Evolutionary conservation across 441 rosid genomes (phyloP).

Genomic region (Pelargonium citronellum): DNA sequence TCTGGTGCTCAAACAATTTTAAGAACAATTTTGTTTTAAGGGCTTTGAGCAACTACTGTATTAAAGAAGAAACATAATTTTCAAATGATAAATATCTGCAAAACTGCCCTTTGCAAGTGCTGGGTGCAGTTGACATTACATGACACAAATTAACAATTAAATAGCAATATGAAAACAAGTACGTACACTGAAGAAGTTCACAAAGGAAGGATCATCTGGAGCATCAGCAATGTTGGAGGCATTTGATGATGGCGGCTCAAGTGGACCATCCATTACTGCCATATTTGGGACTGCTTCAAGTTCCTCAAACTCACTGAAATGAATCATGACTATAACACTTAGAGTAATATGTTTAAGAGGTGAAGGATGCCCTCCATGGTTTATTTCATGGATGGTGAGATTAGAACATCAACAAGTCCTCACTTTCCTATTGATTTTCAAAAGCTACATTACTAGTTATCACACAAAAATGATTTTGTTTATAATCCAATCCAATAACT

Average conservation of each 20-base stretch:
- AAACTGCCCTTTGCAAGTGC: neutral
- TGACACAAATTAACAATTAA: conserved; percentile 4
- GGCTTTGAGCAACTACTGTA: too few relatives aligned
- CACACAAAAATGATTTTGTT: neutral
- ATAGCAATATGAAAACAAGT: conserved; percentile 7
- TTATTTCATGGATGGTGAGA: too few relatives aligned
- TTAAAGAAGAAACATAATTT: neutral
- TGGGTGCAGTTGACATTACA: neutral
- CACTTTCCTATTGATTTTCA: too few relatives aligned
- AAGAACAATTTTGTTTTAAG: too few relatives aligned
- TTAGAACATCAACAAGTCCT: too few relatives aligned
- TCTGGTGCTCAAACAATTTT: too few relatives aligned
- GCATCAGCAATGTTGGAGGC: conserved; percentile 34
- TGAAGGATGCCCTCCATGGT: neutral
- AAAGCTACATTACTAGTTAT: neutral
- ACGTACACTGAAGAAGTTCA: conserved; percentile 80
- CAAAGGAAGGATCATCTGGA: conserved; percentile 72
- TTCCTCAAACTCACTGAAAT: conserved; percentile 57
- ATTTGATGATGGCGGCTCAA: conserved; percentile 53
- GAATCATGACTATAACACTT: neutral
- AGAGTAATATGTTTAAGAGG: neutral
- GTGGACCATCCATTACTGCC: conserved; percentile 51
- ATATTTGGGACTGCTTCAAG: conserved; percentile 58
- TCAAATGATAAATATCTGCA: neutral
- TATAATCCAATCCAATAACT: neutral